phyloP scores from a whole-genome alignment of 495 filamentous ascomycete species.

The Aspergillus biplanus region DNA sequence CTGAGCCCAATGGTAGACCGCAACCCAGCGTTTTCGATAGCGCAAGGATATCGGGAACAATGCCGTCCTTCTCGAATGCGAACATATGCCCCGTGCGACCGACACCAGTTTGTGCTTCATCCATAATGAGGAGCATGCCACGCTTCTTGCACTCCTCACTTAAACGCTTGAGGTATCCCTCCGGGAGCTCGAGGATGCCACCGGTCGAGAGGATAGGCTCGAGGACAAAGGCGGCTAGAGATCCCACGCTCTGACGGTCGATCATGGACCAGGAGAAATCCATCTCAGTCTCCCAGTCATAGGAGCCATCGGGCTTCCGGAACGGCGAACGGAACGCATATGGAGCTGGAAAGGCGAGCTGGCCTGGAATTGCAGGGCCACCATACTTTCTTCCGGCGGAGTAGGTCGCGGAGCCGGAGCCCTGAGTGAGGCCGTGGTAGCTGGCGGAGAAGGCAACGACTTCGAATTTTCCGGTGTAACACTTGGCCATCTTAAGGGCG shows the following conservation, averaged over 20 bases:
- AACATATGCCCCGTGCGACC: slow-evolving; percentile 56
- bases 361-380: slow-evolving; percentile 40
- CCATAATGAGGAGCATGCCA: slow-evolving; percentile 57
- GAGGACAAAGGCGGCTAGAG: slow-evolving; percentile 57
- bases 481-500: slow-evolving; percentile 59
- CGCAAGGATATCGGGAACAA: slow-evolving; percentile 57
- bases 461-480: slow-evolving; percentile 60
- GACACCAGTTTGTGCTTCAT: slow-evolving; percentile 59
- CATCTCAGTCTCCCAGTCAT: slow-evolving; percentile 61
- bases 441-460: slow-evolving; percentile 56
- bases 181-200: slow-evolving; percentile 49
- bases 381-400: slow-evolving; percentile 48
- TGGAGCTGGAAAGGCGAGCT: slow-evolving; percentile 53
- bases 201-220: slow-evolving; percentile 58
- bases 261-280: slow-evolving; percentile 57
- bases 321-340: slow-evolving; percentile 58
- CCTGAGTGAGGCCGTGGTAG: slow-evolving; percentile 57
- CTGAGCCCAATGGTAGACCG: slow-evolving; percentile 55
- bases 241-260: slow-evolving; percentile 55
- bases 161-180: slow-evolving; percentile 50
- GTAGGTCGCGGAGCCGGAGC: slow-evolving; percentile 49
- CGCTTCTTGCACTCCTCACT: slow-evolving; percentile 51
- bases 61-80: slow-evolving; percentile 50
- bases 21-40: slow-evolving; percentile 59
- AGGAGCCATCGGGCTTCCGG: slow-evolving; percentile 50